Base-by-base conservation (phyloP, 495 filamentous ascomycete species). In the Aspergillus wentii region DNA sequence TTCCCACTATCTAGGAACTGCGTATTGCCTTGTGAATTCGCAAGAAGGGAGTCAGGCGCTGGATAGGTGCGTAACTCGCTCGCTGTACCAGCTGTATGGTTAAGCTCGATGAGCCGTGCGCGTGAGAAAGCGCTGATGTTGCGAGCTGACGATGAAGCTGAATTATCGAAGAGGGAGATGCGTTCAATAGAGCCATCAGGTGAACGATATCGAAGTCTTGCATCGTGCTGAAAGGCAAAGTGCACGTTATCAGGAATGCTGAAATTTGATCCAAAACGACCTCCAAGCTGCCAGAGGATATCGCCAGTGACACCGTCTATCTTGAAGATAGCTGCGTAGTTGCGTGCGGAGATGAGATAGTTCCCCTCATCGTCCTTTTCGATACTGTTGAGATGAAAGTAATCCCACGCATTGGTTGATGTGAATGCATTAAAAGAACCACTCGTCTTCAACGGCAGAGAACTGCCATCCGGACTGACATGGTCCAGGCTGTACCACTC, bases 181-280 rank as follows among this genome's bases (percentile, higher is more conserved):
- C 48, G 45, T 28, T 66, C 60, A n/a, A 50, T 43, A 11, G 56
- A 59, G 2, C 51, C 49, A 32, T 62, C 34, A 17, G 68, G 52
- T 11, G 47, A 48, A 14, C 64, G 38, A 43, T 59, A 74, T 4
- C 72, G 61, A 1, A n/a, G n/a, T n/a, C n/a, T n/a, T n/a, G 70
- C 75, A 38, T 79, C 57, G 40, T 79, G 73, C 50, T 79, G 73
- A 38, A 62, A 72, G 27, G 59, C 59, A 50, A 79, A 75, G n/a
- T n/a, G n/a, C n/a, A n/a, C n/a, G n/a, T n/a, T n/a, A n/a, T n/a
- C n/a, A n/a, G n/a, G n/a, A n/a, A n/a, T n/a, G n/a, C n/a, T n/a
- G n/a, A n/a, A n/a, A n/a, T n/a, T n/a, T n/a, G n/a, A n/a, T n/a
- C n/a, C n/a, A n/a, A n/a, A n/a, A n/a, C n/a, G n/a, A n/a, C n/a